These are phyloP conservation scores for Pyrus bretschneideri DNA, from an alignment of 306 rosid species.

Conservation along the genomic window DNA sequence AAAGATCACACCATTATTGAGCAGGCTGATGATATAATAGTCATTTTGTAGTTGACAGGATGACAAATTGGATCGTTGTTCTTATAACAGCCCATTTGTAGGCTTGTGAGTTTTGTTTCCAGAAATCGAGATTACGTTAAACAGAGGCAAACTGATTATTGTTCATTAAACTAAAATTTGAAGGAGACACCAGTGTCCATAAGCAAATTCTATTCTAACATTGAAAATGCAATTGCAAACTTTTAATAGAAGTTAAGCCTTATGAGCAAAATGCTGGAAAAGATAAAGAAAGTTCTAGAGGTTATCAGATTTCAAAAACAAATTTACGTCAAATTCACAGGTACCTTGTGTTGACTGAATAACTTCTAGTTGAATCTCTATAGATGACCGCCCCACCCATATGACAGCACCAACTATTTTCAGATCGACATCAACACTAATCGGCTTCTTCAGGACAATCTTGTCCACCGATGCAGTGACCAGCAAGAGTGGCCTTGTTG, in stretches of 20 bases:
- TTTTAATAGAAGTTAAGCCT: neutral
- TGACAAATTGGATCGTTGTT: neutral
- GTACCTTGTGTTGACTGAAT: slow-evolving; percentile 58
- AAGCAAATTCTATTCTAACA: neutral
- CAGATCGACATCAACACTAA: slow-evolving; percentile 75
- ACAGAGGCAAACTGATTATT: neutral
- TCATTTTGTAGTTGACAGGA: neutral
- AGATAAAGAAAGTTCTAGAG: neutral
- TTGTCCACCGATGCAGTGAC: slow-evolving; percentile 94
- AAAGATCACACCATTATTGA: neutral
- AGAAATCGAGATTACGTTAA: neutral
- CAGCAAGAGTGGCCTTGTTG: slow-evolving; percentile 81
- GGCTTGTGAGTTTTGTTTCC: neutral
- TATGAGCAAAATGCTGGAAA: neutral
- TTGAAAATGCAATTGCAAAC: neutral
- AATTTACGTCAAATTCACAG: neutral
- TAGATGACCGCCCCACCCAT: slow-evolving; percentile 94
- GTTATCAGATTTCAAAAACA: slow-evolving; percentile 11
- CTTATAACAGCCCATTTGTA: neutral
- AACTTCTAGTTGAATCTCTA: slow-evolving; percentile 82
- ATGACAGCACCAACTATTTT: slow-evolving; percentile 81
- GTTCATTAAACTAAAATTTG: neutral
- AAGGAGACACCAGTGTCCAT: neutral
- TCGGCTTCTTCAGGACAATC: slow-evolving; percentile 79
- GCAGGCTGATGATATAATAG: neutral